These are phyloP conservation scores for Penicillium sp. DNA, from an alignment of 2,329 filamentous ascomycete species.

Conservation along the genomic window DNA sequence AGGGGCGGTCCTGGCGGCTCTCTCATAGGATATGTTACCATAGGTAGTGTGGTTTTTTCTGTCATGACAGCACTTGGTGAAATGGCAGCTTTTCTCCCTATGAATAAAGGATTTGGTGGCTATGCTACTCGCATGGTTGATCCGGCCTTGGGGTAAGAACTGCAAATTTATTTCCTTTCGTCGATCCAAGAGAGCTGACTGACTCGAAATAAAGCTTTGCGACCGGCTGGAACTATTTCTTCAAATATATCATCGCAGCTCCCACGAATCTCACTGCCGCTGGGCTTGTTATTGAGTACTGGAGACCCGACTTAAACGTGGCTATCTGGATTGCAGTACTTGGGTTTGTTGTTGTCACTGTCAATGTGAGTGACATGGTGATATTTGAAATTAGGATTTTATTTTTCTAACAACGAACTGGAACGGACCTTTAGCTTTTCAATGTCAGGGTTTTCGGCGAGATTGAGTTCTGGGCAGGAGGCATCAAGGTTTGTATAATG, in stretches of 20 bases:
- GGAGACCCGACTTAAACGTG: slow-evolving; percentile 49
- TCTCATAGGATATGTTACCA: neutral
- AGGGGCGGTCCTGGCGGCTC: neutral
- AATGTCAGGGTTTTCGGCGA: slow-evolving; percentile 72
- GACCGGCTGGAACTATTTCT: too few relatives aligned
- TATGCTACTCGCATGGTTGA: too few relatives aligned
- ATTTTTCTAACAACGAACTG: neutral
- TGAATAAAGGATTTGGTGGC: too few relatives aligned
- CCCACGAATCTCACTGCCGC: slow-evolving; percentile 83
- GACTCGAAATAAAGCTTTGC: too few relatives aligned
- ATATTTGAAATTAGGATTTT: neutral
- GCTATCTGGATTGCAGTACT: neutral
- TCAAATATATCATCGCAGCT: slow-evolving; percentile 80
- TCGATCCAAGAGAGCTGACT: too few relatives aligned
- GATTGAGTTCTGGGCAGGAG: slow-evolving; percentile 59
- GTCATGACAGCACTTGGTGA: neutral
- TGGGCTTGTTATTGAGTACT: slow-evolving; percentile 77
- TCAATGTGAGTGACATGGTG: too few relatives aligned
- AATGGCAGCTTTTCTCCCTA: neutral
- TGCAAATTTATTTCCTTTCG: too few relatives aligned
- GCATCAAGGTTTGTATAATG: neutral
- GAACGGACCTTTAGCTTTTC: slow-evolving; percentile 58
- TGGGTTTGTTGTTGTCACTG: neutral
- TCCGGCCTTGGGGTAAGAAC: too few relatives aligned
- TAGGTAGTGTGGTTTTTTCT: neutral